These are phyloP conservation scores for Petunia secreta DNA, from an alignment of 257 asterid genomes.

Conservation along the genomic window DNA sequence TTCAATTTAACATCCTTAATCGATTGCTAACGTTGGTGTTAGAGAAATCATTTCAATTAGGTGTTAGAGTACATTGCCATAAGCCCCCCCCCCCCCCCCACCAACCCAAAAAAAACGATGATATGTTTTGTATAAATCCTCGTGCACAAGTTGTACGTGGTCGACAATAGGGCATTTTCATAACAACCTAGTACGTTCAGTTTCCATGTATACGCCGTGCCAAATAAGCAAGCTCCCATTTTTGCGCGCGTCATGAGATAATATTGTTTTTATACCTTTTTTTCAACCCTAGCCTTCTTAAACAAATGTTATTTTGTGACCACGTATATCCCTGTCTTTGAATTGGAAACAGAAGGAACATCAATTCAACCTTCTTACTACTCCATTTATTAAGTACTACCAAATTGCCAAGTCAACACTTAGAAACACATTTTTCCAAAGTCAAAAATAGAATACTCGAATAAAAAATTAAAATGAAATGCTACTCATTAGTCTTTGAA, in stretches of 20 bases:
- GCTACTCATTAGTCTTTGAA: not conserved
- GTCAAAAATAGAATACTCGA: constrained; percentile 22
- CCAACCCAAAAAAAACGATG: too few relatives aligned
- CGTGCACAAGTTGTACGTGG: too few relatives aligned
- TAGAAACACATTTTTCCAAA: not conserved
- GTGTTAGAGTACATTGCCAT: too few relatives aligned
- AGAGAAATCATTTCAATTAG: too few relatives aligned
- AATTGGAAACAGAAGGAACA: not conserved
- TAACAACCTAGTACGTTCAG: too few relatives aligned
- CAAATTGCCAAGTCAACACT: not conserved
- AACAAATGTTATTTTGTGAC: not conserved
- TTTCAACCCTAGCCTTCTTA: not conserved
- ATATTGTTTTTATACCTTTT: not conserved
- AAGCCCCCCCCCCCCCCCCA: too few relatives aligned
- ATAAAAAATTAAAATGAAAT: not conserved
- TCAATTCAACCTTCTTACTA: not conserved
- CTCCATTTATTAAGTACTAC: not conserved
- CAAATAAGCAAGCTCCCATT: not conserved
- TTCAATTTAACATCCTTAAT: too few relatives aligned
- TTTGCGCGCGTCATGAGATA: not conserved
- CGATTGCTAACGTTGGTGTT: too few relatives aligned
- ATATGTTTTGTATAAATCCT: too few relatives aligned
- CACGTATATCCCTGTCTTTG: not conserved
- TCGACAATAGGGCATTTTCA: too few relatives aligned
- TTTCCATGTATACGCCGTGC: not conserved